Conservation (phyloP, 441 rosid genomes). For the Syzygium malaccense region DNA sequence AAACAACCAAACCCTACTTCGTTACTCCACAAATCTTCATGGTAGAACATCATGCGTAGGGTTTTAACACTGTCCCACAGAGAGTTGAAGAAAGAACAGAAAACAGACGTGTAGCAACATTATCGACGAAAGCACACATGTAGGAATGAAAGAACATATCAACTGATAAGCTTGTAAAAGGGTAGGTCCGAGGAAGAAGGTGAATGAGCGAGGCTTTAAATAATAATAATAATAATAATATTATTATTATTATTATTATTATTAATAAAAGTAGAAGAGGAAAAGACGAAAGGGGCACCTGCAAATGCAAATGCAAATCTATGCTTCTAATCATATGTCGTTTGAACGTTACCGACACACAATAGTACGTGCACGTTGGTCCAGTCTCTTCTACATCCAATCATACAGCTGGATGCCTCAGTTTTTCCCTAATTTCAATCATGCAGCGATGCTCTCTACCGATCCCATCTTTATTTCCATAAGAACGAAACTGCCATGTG, state of each 20-base stretch:
- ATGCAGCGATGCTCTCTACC: not conserved
- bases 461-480: not conserved
- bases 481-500: not conserved
- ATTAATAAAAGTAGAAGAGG: not conserved
- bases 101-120: not conserved
- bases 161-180: not conserved
- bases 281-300: not conserved
- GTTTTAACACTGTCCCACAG: not conserved
- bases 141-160: not conserved
- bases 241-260: too few species aligned
- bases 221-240: not conserved
- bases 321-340: not conserved
- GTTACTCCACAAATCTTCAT: not conserved
- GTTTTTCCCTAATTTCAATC: not conserved
- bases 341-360: not conserved
- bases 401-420: not conserved
- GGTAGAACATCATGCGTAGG: not conserved
- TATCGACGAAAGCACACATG: not conserved
- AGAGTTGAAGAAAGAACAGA: not conserved
- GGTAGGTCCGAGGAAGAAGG: not conserved
- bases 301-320: not conserved
- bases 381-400: not conserved
- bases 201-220: not conserved
- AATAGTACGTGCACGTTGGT: not conserved
- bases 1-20: not conserved